phyloP scores from a whole-genome alignment of 2,329 filamentous ascomycete genomes.

The Verticillium isaacii region DNA sequence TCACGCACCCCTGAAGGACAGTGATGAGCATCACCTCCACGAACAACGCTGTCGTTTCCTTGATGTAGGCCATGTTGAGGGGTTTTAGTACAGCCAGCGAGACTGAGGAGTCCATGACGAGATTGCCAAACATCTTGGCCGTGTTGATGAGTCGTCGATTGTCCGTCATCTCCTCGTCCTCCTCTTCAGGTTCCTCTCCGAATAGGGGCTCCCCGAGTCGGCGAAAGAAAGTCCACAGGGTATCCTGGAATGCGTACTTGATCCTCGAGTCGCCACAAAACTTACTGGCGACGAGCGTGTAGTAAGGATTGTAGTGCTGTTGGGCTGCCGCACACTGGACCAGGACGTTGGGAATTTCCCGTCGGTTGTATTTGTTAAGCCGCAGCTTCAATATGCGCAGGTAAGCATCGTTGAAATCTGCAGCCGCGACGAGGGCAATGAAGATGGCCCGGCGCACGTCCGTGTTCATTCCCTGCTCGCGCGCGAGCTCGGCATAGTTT shows the following conservation, averaged over 20 bases:
- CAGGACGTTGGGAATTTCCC: slow-evolving; percentile 82
- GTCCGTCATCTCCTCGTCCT: slow-evolving; percentile 42
- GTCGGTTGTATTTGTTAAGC: slow-evolving; percentile 79
- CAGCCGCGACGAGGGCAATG: slow-evolving; percentile 79
- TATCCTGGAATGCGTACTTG: slow-evolving; percentile 81
- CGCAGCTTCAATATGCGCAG: slow-evolving; percentile 74
- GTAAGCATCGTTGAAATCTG: slow-evolving; percentile 79
- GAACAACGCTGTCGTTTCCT: slow-evolving; percentile 71
- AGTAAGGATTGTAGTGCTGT: slow-evolving; percentile 85
- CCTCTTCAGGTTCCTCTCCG: slow-evolving; percentile 57
- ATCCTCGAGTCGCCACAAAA: slow-evolving; percentile 72
- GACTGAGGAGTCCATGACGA: slow-evolving; percentile 42
- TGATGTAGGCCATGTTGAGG: slow-evolving; percentile 74
- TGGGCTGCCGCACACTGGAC: slow-evolving; percentile 84
- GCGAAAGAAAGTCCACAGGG: slow-evolving; percentile 81
- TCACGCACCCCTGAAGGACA: slow-evolving; percentile 59
- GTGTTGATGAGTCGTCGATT: slow-evolving; percentile 46
- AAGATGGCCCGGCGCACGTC: slow-evolving; percentile 88
- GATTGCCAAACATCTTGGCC: slow-evolving; percentile 48
- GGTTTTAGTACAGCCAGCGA: slow-evolving; percentile 54
- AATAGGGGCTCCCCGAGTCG: slow-evolving; percentile 77
- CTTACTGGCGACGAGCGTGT: slow-evolving; percentile 75
- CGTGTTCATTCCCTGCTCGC: slow-evolving; percentile 80
- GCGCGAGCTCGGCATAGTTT: slow-evolving; percentile 70
- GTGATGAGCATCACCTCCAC: slow-evolving; percentile 76